Evolutionary conservation across 2,329 filamentous ascomycete species (phyloP), one percentile per base, ranked within the genome.

Genomic region (Pseudopithomyces maydicus): DNA sequence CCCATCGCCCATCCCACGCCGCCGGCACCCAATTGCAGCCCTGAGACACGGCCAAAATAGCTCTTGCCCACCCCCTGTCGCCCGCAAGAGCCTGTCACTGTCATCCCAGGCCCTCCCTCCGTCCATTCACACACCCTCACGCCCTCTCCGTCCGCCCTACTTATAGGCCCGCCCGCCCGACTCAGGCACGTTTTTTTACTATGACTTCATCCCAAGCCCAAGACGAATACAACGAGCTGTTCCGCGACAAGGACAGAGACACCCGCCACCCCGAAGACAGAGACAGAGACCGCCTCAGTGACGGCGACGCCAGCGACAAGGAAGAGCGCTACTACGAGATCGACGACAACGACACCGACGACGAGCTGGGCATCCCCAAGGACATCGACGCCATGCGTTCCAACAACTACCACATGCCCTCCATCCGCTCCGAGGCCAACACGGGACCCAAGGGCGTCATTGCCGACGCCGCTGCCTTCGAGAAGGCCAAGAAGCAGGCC

Each of bases 401-500:
- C 57, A 78, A 84, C 63, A 78, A 84, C 63, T 82, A 81, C 74
- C 79, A 78, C 66, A 78, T 82, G 73, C 76, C 90, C 68, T 84
- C 82, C 70, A 84, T 90, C 58, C 74, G 90, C 73, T 85, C 80
- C 52, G 88, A 89, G 56, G 84, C 86, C 63, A 88, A 90, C 65
- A 94, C 90, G 2, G 91, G 91, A 45, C 90, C 92, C 65, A 94
- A 94, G 80, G 91, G 91, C 61, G 91, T 95, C 75, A 94, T 95
- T 70, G 90, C 90, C 66, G 91, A 95, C 72, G 91, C 91, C 36
- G 84, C 90, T 69, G 87, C 88, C 68, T 94, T 89, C 75, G 89
- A 91, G 77, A 82, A 85, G 68, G 89, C 89, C 12, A 74, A 70
- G 65, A 75, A 75, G 63, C 70, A 74, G 61, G 69, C 70, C 8